A percentile compares a stretch with the other conserved stretches of the same genome.
These are phyloP conservation scores for Ochromonadaceae sp. DNA, from an alignment of 352 stramenopile species.

Conservation along the genomic window DNA sequence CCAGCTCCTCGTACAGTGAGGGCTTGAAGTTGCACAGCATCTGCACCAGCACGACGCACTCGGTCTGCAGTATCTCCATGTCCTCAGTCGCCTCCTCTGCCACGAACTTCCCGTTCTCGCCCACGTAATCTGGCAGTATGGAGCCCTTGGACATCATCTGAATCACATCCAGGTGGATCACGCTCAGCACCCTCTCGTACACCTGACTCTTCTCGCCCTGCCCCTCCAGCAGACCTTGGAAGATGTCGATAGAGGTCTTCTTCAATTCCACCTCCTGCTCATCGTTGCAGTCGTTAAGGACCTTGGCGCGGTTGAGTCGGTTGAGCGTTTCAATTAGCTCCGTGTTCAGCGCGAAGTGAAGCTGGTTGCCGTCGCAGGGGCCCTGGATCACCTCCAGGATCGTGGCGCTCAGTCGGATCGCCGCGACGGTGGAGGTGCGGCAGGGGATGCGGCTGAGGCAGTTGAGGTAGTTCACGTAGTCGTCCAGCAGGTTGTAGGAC, in stretches of 20 bases:
- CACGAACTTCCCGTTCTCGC: constrained; percentile 11
- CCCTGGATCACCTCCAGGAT: constrained; percentile 32
- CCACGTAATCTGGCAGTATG: not conserved
- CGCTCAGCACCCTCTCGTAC: constrained; percentile 25
- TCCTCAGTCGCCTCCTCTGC: constrained; percentile 17
- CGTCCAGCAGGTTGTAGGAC: constrained; percentile 27
- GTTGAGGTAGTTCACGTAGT: constrained; percentile 27
- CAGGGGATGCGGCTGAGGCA: constrained; percentile 25
- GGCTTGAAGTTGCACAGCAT: constrained; percentile 31
- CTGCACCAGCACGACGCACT: constrained; percentile 26
- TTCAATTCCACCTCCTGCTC: constrained; percentile 28
- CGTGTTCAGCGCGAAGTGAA: constrained; percentile 28
- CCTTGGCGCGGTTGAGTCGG: constrained; percentile 25
- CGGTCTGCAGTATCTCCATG: constrained; percentile 21
- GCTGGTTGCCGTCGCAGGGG: constrained; percentile 28
- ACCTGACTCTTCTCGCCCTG: constrained; percentile 22
- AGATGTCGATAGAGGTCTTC: constrained; percentile 28
- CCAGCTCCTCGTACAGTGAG: constrained; percentile 19
- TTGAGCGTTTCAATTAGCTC: constrained; percentile 32
- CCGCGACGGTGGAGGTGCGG: constrained; percentile 20
- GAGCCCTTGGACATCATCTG: constrained; percentile 24
- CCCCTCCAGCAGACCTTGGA: constrained; percentile 29
- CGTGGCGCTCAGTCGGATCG: constrained; percentile 14
- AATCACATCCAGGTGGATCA: constrained; percentile 30
- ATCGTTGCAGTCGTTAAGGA: constrained; percentile 21